A percentile compares a stretch with the other conserved stretches of the same genome.
Evolutionary conservation across 163 green algal genomes (phyloP).

Genomic region (Volvox carteri): DNA sequence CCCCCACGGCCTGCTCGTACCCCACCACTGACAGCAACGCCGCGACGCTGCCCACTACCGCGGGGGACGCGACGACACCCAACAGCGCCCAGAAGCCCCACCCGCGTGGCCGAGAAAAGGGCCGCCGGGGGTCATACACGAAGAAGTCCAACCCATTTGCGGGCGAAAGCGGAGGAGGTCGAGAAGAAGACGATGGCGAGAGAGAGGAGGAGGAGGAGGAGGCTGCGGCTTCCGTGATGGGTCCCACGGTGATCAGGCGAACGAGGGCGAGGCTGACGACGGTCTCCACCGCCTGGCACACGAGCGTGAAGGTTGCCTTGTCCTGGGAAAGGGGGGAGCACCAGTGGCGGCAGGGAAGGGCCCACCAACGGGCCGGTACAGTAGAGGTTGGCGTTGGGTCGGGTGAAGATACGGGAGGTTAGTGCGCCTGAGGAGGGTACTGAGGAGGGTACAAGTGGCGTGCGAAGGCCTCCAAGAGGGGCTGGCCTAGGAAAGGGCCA

Average conservation of each 20-base stretch:
- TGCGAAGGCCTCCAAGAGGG: too few species aligned
- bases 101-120: constrained; percentile 77
- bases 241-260: constrained; percentile 48
- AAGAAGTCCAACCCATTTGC: neutral
- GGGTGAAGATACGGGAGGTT: too few species aligned
- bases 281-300: constrained; percentile 62
- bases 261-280: constrained; percentile 61
- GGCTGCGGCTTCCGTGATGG: neutral
- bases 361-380: too few species aligned
- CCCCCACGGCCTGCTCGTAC: constrained; percentile 65
- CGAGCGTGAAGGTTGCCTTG: constrained; percentile 66
- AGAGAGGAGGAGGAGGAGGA: neutral
- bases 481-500: too few species aligned
- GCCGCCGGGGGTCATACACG: constrained; percentile 57
- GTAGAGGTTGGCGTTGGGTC: too few species aligned
- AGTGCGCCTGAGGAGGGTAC: too few species aligned
- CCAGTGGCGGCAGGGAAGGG: neutral
- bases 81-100: constrained; percentile 87
- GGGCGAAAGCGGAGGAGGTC: neutral
- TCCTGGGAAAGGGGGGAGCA: constrained; percentile 29
- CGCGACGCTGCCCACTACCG: constrained; percentile 75
- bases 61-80: constrained; percentile 75
- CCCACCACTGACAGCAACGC: constrained; percentile 64
- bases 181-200: neutral
- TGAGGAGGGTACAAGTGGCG: too few species aligned